Evolutionary conservation across 2,329 filamentous ascomycete genomes (phyloP).

Genomic region (Fusarium illudens): DNA sequence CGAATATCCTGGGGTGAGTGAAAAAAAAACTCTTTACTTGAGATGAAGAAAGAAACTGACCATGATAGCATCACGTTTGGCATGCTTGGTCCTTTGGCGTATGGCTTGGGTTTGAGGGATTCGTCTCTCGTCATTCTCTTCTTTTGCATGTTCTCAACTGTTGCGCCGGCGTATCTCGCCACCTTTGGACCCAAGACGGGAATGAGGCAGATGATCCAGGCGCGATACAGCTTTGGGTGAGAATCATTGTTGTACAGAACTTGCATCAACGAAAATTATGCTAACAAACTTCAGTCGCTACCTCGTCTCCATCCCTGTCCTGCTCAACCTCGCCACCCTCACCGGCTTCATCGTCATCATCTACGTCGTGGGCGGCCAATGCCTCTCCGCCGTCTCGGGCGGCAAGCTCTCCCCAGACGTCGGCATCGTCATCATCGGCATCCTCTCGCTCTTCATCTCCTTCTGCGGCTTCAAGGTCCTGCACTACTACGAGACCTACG

Average conservation of each 20-base stretch:
- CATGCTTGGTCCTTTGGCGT: constrained; percentile 65
- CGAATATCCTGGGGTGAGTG: constrained; percentile 56
- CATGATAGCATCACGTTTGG: constrained; percentile 65
- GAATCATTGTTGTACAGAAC: neutral
- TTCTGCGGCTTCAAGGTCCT: constrained; percentile 68
- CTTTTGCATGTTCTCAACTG: constrained; percentile 64
- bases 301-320: constrained; percentile 65
- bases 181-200: constrained; percentile 69
- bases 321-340: constrained; percentile 70
- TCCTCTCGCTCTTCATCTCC: constrained; percentile 66
- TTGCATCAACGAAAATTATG: neutral
- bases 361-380: constrained; percentile 68
- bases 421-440: constrained; percentile 68
- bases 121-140: constrained; percentile 68
- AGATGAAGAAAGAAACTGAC: constrained; percentile 8
- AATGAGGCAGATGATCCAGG: constrained; percentile 72
- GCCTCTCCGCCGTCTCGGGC: constrained; percentile 61
- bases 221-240: constrained; percentile 69
- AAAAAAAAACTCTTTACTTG: neutral
- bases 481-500: constrained; percentile 66
- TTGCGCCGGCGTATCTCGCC: constrained; percentile 64
- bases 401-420: constrained; percentile 60
- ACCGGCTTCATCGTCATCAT: constrained; percentile 71
- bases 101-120: constrained; percentile 64
- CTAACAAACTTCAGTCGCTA: constrained; percentile 54